Base-by-base conservation (phyloP, 306 rosid species). In the Abrus pulchellus region DNA sequence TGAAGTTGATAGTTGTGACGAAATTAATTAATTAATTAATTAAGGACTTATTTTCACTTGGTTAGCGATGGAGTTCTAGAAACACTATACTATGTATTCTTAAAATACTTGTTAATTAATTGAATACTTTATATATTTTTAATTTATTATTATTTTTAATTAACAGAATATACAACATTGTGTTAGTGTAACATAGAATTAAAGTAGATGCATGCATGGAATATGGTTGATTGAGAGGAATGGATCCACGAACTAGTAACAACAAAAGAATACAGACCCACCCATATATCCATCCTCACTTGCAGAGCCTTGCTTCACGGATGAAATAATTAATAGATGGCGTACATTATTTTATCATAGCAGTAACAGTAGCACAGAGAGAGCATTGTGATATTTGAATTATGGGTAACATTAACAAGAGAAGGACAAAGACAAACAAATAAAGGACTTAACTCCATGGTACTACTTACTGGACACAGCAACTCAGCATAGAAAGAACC, bases 341-440 rank as follows among this genome's bases (percentile, higher is more conserved):
- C 2, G 54, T 44, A 67, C 54, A 27, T 27, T 27, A 14, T 43
- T 66, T 20, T 41, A 43, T 64, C 30, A 36, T 6, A 27, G 55
- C 55, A 49, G 55, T 36, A 36, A 36, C 40, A 2, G 20, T 0
- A 52, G 1, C 7, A 40, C 49, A 20, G 6, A 12, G 2, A 5
- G 1, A 59, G 43, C 14, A 41, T 66, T 20, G 53, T 8, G 52
- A 40, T 64, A 20, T 64, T 64, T 64, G 33, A 64, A 67, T 44
- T 28, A 3, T 5, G 52, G 20, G 52, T 3, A 36, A 49, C 53
- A 14, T 3, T 8, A 43, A 43, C 47, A 30, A 66, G 8, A 9
- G 48, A 63, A 28, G 64, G 47, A 49, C 80, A 63, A 45, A 74
- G 56, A 10, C 30, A 55, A 55, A 12, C 29, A 41, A 73, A 55